Evolutionary conservation across 305 asterid species (phyloP), one percentile per base, ranked within the genome.

Genomic region (Fraxinus sp.): DNA sequence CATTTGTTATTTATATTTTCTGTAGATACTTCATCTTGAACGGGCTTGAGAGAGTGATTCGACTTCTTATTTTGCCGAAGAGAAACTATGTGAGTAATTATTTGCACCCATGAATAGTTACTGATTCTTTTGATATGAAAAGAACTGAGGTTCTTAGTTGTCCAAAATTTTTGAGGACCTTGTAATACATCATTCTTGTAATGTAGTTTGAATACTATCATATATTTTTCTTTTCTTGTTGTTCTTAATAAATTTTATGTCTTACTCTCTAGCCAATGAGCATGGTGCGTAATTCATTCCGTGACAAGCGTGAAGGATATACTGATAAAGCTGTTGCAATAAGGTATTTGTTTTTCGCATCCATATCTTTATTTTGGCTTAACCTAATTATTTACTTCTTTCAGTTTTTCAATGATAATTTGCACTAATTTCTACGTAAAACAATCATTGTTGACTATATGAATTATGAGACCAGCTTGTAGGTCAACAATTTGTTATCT

Each of bases 291-390:
- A 91, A 82, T 84, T 94, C 99, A 79, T 96, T 96, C 83, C 95
- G 95, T 84, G 98, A 92, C 37, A 84, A 92, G 36, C 94, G 95
- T 68, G 97, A 94, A 88, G 98, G 99, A 74, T 94, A 91, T 86
- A 90, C 98, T 4, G 98, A 96, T 87, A 96, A 96, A 89, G 99
- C 99, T 32, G 98, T 96, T 62, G 89, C 86, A 79, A 96, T 94
- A 88, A 96, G 99, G 99, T 96, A 59, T 82, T 57, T 77, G 33
- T 72, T 80, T 79, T 85, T 59, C 55, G 66, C 80, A 57, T 32
- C 59, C 74, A 35, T 75, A 35, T 76, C 82, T 77, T 35, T 66
- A 68, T 79, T 33, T 30, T 55, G 75, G 24, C 43, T 83, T 33
- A 24, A 72, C 72, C 7, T 22, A 6, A 1, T 39, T 18, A 18